Evolutionary conservation across 2,329 filamentous ascomycete genomes (phyloP).

Genomic region (Paraphaeosphaeria sporulosa): DNA sequence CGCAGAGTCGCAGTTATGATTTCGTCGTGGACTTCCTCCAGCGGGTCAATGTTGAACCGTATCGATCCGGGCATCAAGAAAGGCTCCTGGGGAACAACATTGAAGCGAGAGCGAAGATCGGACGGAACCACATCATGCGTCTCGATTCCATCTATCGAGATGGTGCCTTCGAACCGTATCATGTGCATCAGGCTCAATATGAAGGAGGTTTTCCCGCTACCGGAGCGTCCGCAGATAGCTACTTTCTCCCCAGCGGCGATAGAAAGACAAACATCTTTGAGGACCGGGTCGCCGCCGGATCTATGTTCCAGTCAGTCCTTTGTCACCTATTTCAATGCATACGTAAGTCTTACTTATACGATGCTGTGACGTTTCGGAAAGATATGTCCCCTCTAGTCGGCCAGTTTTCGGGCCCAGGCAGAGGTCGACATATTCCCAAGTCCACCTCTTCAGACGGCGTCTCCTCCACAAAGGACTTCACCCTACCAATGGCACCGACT

Average conservation of each 20-base stretch:
- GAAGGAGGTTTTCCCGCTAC: constrained; percentile 47
- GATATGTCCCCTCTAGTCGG: constrained; percentile 47
- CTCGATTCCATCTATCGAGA: constrained; percentile 56
- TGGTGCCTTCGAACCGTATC: constrained; percentile 44
- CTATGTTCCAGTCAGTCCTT: constrained; percentile 6
- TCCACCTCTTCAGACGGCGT: constrained; percentile 57
- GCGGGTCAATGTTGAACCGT: constrained; percentile 56
- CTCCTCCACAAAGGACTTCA: constrained; percentile 56
- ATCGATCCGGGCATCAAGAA: constrained; percentile 56
- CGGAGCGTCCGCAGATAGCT: constrained; percentile 59
- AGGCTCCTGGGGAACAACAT: constrained; percentile 57
- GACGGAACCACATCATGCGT: constrained; percentile 50
- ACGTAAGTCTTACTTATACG: constrained; percentile 26
- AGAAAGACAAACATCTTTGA: constrained; percentile 53
- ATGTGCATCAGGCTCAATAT: constrained; percentile 55
- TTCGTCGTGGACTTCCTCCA: constrained; percentile 35
- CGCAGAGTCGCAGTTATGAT: constrained; percentile 48
- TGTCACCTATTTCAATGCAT: not conserved
- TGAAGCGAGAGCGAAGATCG: constrained; percentile 51
- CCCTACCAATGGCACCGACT: constrained; percentile 62
- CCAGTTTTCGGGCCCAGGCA: constrained; percentile 45
- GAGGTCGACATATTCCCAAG: constrained; percentile 36
- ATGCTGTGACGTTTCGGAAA: constrained; percentile 45
- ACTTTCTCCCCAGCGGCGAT: constrained; percentile 55
- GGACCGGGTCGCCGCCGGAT: constrained; percentile 29